These are phyloP conservation scores for Scheffersomyces segobiensis DNA, from an alignment of 1,139 yeast genomes.

Conservation along the genomic window DNA sequence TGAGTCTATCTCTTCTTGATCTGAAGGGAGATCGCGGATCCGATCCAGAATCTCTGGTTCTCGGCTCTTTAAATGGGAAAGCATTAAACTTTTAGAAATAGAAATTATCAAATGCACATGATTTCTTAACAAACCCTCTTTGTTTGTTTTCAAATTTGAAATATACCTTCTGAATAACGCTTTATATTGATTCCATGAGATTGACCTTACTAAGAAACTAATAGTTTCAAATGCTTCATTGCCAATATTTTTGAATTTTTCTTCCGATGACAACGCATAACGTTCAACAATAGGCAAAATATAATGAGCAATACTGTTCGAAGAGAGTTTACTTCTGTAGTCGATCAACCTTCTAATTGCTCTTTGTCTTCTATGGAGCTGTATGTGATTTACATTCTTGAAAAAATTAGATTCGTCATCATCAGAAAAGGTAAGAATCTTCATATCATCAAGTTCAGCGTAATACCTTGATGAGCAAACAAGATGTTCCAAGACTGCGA, in stretches of 20 bases:
- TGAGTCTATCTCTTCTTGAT: conserved; percentile 47
- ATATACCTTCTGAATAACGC: conserved; percentile 75
- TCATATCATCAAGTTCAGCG: conserved; percentile 66
- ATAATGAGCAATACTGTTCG: conserved; percentile 71
- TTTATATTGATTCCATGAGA: conserved; percentile 80
- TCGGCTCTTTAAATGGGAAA: conserved; percentile 7
- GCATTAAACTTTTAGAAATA: conserved; percentile 54
- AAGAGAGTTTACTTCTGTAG: conserved; percentile 44
- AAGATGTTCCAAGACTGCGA: conserved; percentile 63
- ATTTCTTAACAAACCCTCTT: conserved; percentile 56
- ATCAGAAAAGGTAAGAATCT: conserved; percentile 57
- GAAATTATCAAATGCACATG: conserved; percentile 65
- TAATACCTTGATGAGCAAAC: conserved; percentile 53
- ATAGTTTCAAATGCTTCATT: conserved; percentile 71
- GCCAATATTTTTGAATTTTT: conserved; percentile 68
- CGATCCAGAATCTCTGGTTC: conserved; percentile 17
- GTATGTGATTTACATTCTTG: conserved; percentile 78
- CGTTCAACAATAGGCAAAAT: conserved; percentile 83
- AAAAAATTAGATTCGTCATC: conserved; percentile 90
- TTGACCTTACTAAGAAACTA: conserved; percentile 55
- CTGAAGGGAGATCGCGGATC: conserved; percentile 28
- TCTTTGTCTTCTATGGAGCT: conserved; percentile 80
- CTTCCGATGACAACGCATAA: conserved; percentile 59
- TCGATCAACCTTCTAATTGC: conserved; percentile 65
- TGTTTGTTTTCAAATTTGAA: conserved; percentile 48